These are phyloP conservation scores for Aschersonia sp. DNA, from an alignment of 2,329 filamentous ascomycete species.

Conservation along the genomic window DNA sequence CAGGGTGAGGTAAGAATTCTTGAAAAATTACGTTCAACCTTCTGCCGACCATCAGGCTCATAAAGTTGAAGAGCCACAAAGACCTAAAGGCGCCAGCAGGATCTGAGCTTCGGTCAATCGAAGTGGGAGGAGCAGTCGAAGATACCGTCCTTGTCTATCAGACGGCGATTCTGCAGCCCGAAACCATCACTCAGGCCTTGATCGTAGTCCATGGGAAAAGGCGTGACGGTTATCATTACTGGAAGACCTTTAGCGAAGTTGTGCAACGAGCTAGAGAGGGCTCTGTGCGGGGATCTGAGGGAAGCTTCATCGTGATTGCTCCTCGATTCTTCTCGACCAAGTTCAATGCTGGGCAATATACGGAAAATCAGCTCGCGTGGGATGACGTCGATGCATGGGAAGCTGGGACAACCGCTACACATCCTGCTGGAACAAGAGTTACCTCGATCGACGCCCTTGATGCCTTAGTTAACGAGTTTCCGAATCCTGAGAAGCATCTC, in stretches of 20 bases:
- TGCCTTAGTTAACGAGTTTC: conserved; percentile 1
- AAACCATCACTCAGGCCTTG: not conserved
- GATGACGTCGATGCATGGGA: conserved; percentile 5
- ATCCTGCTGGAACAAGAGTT: conserved; percentile 1
- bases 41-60: too few relatives aligned
- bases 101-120: not conserved
- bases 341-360: conserved; percentile 4
- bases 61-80: not conserved
- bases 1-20: too few relatives aligned
- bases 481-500: conserved; percentile 1
- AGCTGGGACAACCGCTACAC: conserved; percentile 1
- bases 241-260: conserved; percentile 2
- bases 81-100: not conserved
- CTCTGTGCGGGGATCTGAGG: not conserved
- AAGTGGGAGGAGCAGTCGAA: not conserved
- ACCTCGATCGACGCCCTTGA: conserved; percentile 5
- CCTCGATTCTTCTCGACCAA: not conserved
- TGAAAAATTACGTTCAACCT: too few relatives aligned
- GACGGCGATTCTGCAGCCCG: not conserved
- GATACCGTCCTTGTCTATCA: not conserved
- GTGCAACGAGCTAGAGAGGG: not conserved
- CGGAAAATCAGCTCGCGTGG: conserved; percentile 4
- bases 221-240: conserved; percentile 4
- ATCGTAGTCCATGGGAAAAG: conserved; percentile 4
- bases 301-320: conserved; percentile 1